Evolutionary conservation across 139 green algal genomes (phyloP).

Genomic region (Haematococcus lacustris): DNA sequence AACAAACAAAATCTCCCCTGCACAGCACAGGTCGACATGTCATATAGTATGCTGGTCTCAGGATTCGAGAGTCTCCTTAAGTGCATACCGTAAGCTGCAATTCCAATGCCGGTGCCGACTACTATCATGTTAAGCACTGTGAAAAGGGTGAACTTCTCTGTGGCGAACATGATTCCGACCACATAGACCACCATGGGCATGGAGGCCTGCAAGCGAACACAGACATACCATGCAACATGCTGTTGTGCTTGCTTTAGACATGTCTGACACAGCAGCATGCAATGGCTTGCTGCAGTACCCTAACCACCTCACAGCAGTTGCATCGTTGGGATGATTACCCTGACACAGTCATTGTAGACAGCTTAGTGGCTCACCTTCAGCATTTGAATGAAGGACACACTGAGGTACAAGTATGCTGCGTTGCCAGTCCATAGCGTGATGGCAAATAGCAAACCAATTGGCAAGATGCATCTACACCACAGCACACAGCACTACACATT

Average conservation of each 20-base stretch:
- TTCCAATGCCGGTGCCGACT: constrained; percentile 69
- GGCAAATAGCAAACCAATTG: constrained; percentile 82
- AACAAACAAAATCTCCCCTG: constrained; percentile 60
- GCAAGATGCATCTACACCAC: constrained; percentile 64
- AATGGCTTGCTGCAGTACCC: no score
- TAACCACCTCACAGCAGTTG: no score
- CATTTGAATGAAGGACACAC: constrained; percentile 95
- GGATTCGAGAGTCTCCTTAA: no score
- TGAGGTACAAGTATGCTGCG: constrained; percentile 88
- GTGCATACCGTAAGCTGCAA: constrained; percentile 58
- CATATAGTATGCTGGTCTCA: no score
- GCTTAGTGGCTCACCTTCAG: constrained; percentile 76
- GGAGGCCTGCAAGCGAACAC: constrained; percentile 31
- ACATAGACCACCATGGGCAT: constrained; percentile 45
- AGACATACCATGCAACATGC: no score
- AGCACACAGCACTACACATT: no score
- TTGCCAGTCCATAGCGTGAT: constrained; percentile 84
- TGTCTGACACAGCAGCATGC: no score
- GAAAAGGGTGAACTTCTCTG: constrained; percentile 53
- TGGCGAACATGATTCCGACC: constrained; percentile 55
- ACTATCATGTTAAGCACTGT: constrained; percentile 63
- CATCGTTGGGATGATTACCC: no score
- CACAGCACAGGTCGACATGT: no score
- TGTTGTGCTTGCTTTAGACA: no score
- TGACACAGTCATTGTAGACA: no score